phyloP scores from a whole-genome alignment of 2,329 filamentous ascomycete genomes.

The Xylaria sp. region DNA sequence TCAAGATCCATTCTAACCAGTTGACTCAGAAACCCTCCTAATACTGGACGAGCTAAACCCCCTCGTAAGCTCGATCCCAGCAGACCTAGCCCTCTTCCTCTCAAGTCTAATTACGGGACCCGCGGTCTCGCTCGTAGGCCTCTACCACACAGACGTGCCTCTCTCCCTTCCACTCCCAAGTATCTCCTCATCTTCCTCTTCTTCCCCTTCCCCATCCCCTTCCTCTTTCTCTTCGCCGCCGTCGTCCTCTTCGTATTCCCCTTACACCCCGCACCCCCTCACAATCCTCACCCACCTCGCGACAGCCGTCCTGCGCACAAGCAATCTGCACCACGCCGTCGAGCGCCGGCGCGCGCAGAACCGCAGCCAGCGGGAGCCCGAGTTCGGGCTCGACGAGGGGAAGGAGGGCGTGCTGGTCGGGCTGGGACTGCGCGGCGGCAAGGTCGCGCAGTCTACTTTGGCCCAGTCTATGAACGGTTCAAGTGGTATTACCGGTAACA shows the following conservation, averaged over 20 bases:
- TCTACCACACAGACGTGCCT: conserved; percentile 86
- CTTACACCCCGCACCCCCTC: conserved; percentile 75
- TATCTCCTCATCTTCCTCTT: conserved; percentile 28
- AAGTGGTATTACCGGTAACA: too few species aligned
- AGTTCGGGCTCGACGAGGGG: conserved; percentile 81
- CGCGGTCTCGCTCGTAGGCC: conserved; percentile 75
- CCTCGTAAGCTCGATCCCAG: conserved; percentile 64
- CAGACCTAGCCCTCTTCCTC: conserved; percentile 74
- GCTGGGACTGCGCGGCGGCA: conserved; percentile 58
- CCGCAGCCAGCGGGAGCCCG: conserved; percentile 78
- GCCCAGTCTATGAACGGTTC: too few species aligned
- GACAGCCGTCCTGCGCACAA: conserved; percentile 83
- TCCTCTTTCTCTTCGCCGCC: too few species aligned
- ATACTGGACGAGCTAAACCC: conserved; percentile 83
- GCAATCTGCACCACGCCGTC: conserved; percentile 79
- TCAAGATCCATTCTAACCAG: background rate
- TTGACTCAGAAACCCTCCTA: conserved; percentile 74
- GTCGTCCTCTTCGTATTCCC: conserved; percentile 26
- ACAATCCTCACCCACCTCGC: conserved; percentile 83
- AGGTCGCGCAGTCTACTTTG: conserved; percentile 13
- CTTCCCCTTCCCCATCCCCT: too few species aligned
- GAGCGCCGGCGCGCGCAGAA: conserved; percentile 79
- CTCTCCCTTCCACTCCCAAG: conserved; percentile 53
- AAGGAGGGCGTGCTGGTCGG: conserved; percentile 83
- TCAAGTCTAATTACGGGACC: conserved; percentile 75